Base-by-base conservation (phyloP, 1,284 basidiomycete genomes). In the Nidula niveotomentosa region DNA sequence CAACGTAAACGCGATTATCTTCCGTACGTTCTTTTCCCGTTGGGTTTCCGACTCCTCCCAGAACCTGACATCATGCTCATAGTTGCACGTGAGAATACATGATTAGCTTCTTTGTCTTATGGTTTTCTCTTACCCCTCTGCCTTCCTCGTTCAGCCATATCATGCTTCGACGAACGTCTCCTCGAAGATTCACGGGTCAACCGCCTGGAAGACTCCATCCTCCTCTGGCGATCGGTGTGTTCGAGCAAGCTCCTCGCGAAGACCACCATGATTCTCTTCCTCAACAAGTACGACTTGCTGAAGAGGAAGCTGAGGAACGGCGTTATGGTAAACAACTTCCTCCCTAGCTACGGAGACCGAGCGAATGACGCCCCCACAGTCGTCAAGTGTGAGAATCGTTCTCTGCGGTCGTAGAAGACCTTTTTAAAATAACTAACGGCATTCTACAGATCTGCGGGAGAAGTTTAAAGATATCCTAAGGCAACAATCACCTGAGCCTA, bases 261-360 rank as follows among this genome's bases (percentile, higher is more conserved):
- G 51, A 76, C 79, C 9, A 80, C 79, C 45, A 68, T 88, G 55
- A 78, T 88, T 49, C 70, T 86, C 36, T 88, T 88, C 69, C 73
- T 88, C 60, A 88, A 88, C 67, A 88, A 88, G 64, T 81, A 75
- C 60, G 86, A 88, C 61, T 69, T 89, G 46, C 70, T 90, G 6
- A 71, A 78, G 58, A 71, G 76, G 39, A 89, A 86, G 49, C 73
- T 90, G 52, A 75, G 73, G 13, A 66, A 75, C 0, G 86, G 85
- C 1, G 74, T 84, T n/a, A 68, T 65, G 41, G 83, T 90, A 8
- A 73, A 72, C 55, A 74, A 76, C 33, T 86, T 76, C 56, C 76
- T 90, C 3, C 79, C 84, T 0, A 84, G 80, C 45, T 90, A 81
- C 58, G 80, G 79, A 2, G 76, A 84, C 44, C 68, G 77, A 35